These are phyloP conservation scores for Beauveria varroae DNA, from an alignment of 2,329 filamentous ascomycete species.

Conservation along the genomic window DNA sequence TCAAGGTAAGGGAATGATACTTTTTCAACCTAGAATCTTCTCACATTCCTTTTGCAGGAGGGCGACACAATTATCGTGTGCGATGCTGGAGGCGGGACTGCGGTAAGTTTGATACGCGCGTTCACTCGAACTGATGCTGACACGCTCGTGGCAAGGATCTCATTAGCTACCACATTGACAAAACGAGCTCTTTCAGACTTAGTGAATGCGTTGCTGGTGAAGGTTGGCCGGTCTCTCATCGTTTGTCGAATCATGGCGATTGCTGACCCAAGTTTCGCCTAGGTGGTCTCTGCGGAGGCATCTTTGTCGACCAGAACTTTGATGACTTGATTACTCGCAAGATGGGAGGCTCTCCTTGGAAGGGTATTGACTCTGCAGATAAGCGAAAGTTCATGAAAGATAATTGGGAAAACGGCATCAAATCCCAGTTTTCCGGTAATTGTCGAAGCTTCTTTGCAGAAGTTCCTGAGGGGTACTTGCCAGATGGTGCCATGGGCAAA, in stretches of 20 bases:
- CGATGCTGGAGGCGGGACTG: constrained; percentile 31
- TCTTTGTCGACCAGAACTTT: constrained; percentile 35
- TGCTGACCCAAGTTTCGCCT: background rate
- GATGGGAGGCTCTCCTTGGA: constrained; percentile 10
- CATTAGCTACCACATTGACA: constrained; percentile 29
- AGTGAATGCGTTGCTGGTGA: constrained; percentile 31
- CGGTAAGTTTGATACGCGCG: constrained; percentile 16
- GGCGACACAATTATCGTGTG: constrained; percentile 25
- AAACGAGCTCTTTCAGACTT: constrained; percentile 20
- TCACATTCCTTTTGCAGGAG: too few species aligned
- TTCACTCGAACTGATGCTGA: background rate
- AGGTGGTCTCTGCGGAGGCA: constrained; percentile 32
- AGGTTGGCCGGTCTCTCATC: constrained; percentile 23
- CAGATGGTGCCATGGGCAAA: background rate
- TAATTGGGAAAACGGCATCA: constrained; percentile 21
- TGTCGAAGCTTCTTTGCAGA: constrained; percentile 13
- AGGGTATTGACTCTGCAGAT: background rate
- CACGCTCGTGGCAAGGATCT: constrained; percentile 24
- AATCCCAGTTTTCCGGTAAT: constrained; percentile 17
- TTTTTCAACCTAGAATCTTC: too few species aligned
- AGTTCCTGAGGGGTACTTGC: constrained; percentile 14
- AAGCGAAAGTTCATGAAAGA: constrained; percentile 11
- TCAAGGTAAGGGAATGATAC: background rate
- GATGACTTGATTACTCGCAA: constrained; percentile 19
- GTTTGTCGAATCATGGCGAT: background rate